phyloP scores from a whole-genome alignment of 306 rosid species.

The Luffa acutangula region DNA sequence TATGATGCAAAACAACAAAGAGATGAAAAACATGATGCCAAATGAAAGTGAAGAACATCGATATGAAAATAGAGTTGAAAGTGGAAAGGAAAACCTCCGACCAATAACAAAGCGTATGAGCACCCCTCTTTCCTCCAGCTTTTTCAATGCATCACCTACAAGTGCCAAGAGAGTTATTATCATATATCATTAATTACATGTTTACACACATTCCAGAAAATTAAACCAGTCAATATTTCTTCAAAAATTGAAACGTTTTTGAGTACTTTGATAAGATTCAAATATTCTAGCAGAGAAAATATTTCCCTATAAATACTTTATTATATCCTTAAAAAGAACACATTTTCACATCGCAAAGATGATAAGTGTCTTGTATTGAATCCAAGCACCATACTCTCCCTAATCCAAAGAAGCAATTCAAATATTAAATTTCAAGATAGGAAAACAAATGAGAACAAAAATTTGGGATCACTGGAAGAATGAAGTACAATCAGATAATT shows the following conservation, averaged over 20 bases:
- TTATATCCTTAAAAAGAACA: neutral
- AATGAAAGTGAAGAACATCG: neutral
- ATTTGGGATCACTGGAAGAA: neutral
- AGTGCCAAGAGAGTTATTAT: slow-evolving; percentile 12
- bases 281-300: neutral
- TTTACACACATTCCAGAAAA: neutral
- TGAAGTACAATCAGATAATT: neutral
- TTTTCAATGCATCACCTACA: slow-evolving; percentile 81
- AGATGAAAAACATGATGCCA: neutral
- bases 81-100: slow-evolving; percentile 69
- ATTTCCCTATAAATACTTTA: neutral
- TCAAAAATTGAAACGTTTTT: neutral
- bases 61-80: slow-evolving; percentile 11
- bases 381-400: neutral
- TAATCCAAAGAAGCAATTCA: neutral
- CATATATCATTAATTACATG: neutral
- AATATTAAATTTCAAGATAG: neutral
- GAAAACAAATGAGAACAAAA: neutral
- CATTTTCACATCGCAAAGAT: neutral
- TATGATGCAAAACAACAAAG: neutral
- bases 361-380: neutral
- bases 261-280: neutral
- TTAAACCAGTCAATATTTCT: neutral
- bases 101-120: slow-evolving; percentile 85
- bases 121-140: slow-evolving; percentile 94